These are phyloP conservation scores for Funneliformis geosporum DNA, from an alignment of 192 early-diverging fungal genomes.

Conservation along the genomic window DNA sequence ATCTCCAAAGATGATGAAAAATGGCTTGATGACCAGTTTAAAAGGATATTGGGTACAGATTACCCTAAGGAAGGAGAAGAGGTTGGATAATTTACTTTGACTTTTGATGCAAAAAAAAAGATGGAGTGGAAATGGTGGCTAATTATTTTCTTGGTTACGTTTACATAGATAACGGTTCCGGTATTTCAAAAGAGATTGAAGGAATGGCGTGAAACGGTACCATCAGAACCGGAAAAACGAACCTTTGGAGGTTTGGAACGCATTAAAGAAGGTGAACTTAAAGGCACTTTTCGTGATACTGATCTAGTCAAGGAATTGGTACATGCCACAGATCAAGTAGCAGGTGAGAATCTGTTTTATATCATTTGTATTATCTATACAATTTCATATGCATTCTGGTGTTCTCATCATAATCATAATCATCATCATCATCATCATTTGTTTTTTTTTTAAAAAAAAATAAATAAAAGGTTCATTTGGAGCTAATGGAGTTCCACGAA, in stretches of 20 bases:
- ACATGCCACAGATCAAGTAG: background rate
- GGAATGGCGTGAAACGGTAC: background rate
- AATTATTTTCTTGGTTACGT: no score
- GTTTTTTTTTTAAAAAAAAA: no score
- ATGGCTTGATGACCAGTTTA: constrained; percentile 27
- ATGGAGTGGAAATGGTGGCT: no score
- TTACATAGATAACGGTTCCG: background rate
- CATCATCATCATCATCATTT: no score
- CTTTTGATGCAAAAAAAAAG: no score
- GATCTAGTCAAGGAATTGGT: background rate
- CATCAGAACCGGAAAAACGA: background rate
- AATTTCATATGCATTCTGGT: background rate
- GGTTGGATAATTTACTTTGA: no score
- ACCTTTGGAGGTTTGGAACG: constrained; percentile 10
- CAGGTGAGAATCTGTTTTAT: background rate
- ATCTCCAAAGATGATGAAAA: background rate
- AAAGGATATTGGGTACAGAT: background rate
- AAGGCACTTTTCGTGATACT: background rate
- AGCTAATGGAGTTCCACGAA: constrained; percentile 43
- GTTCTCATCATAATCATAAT: no score
- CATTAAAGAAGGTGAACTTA: background rate
- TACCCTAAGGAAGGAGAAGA: no score
- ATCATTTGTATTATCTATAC: background rate
- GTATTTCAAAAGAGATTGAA: background rate
- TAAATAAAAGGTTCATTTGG: constrained; percentile 41